Conservation (phyloP, 768 basidiomycete genomes). For the Cubamyces sp. region DNA sequence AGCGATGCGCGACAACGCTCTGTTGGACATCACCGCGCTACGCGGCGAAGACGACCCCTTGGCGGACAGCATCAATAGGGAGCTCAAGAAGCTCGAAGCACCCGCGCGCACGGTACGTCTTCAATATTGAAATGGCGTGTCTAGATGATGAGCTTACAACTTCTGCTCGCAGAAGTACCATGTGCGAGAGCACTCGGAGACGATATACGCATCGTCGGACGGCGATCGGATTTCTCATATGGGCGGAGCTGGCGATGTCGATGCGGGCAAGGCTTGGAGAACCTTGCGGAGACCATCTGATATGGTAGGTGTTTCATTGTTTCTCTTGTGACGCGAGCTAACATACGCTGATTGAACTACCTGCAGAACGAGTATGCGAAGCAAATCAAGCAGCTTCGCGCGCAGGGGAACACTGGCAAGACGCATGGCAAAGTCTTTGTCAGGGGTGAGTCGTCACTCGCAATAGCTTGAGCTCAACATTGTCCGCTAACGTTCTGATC, state of each 20-base stretch:
- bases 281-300: constrained; percentile 89
- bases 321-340: neutral
- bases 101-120: constrained; percentile 48
- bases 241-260: constrained; percentile 78
- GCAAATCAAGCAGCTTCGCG: constrained; percentile 81
- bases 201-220: constrained; percentile 78
- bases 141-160: neutral
- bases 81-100: constrained; percentile 62
- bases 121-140: constrained; percentile 11
- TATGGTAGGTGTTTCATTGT: constrained; percentile 62
- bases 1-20: constrained; percentile 33
- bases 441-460: constrained; percentile 59
- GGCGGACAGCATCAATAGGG: constrained; percentile 72
- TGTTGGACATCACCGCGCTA: constrained; percentile 43
- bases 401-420: constrained; percentile 78
- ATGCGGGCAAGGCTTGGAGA: constrained; percentile 84
- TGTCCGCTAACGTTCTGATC: neutral
- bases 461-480: neutral
- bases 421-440: constrained; percentile 94
- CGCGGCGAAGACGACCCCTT: constrained; percentile 57
- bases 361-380: constrained; percentile 90
- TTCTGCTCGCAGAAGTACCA: constrained; percentile 67
- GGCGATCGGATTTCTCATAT: constrained; percentile 72
- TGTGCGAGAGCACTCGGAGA: constrained; percentile 73
- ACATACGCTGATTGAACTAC: neutral